Conservation (phyloP, 2,329 filamentous ascomycete genomes). For the Colletotrichum lindemuthianum region DNA sequence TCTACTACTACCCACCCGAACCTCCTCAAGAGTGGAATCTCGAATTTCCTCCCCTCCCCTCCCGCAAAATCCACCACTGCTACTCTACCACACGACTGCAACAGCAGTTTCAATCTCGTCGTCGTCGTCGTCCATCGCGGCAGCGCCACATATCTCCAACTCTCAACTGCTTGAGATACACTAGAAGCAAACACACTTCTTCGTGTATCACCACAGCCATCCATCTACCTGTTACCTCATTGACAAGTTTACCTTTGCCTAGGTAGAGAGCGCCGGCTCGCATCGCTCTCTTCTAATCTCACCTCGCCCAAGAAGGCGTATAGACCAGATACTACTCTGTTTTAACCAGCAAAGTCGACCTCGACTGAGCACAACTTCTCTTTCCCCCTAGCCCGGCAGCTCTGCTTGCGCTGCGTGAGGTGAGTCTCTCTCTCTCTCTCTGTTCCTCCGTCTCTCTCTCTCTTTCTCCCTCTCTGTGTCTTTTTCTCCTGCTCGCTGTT, state of each 20-base stretch:
- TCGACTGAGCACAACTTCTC: slow-evolving; percentile 60
- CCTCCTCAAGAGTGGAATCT: slow-evolving; percentile 35
- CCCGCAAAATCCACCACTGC: slow-evolving; percentile 35
- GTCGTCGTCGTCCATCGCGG: slow-evolving; percentile 23
- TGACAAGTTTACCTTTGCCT: slow-evolving; percentile 35
- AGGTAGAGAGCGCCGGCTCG: slow-evolving; percentile 32
- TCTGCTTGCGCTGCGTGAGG: slow-evolving; percentile 88
- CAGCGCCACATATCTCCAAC: slow-evolving; percentile 10
- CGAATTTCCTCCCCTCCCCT: slow-evolving; percentile 35
- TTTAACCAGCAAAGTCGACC: slow-evolving; percentile 49
- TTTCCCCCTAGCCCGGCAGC: slow-evolving; percentile 73
- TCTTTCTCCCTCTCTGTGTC: background rate
- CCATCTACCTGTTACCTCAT: slow-evolving; percentile 6
- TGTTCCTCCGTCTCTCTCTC: background rate
- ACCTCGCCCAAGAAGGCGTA: slow-evolving; percentile 48
- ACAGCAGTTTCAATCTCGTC: slow-evolving; percentile 1
- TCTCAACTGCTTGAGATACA: slow-evolving; percentile 5
- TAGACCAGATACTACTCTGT: slow-evolving; percentile 30
- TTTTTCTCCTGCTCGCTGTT: background rate
- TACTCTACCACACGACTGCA: slow-evolving; percentile 23
- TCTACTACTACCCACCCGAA: slow-evolving; percentile 35
- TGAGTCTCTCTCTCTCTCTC: slow-evolving; percentile 49
- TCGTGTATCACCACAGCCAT: slow-evolving; percentile 10
- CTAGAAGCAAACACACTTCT: slow-evolving; percentile 22
- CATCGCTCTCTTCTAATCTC: slow-evolving; percentile 26